Evolutionary conservation across 1,139 yeast species (phyloP).

Genomic region (Pichia sp.): DNA sequence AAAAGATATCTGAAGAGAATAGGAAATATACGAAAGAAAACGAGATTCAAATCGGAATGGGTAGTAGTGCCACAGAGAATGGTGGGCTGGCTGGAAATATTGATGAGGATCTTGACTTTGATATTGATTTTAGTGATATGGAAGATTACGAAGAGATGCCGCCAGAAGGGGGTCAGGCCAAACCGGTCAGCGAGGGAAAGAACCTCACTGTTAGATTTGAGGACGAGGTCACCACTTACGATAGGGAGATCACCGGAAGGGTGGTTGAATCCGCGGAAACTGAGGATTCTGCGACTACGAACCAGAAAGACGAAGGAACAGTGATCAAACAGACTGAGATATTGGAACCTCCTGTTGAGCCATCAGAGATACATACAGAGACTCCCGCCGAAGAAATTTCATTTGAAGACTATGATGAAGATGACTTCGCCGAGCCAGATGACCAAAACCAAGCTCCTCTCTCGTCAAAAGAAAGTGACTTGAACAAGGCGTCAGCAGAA

Average conservation of each 20-base stretch:
- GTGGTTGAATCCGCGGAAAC: background rate
- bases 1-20: conserved; percentile 21
- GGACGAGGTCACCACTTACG: background rate
- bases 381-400: background rate
- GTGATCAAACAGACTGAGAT: no score
- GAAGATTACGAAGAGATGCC: conserved; percentile 10
- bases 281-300: background rate
- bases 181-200: background rate
- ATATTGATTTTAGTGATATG: conserved; percentile 19
- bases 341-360: background rate
- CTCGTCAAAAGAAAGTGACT: no score
- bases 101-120: conserved; percentile 18
- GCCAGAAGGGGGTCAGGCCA: background rate
- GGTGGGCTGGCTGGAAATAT: conserved; percentile 4
- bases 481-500: no score
- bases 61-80: conserved; percentile 10
- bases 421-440: conserved; percentile 16
- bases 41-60: conserved; percentile 21
- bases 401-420: conserved; percentile 20
- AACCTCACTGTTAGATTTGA: conserved; percentile 4
- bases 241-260: background rate
- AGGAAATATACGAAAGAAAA: conserved; percentile 13
- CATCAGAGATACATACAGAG: background rate
- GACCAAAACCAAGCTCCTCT: no score
- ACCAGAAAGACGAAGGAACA: no score